Evolutionary conservation across 257 asterid genomes (phyloP), one percentile per base, ranked within the genome.

Genomic region (Fraxinus pennsylvanica): DNA sequence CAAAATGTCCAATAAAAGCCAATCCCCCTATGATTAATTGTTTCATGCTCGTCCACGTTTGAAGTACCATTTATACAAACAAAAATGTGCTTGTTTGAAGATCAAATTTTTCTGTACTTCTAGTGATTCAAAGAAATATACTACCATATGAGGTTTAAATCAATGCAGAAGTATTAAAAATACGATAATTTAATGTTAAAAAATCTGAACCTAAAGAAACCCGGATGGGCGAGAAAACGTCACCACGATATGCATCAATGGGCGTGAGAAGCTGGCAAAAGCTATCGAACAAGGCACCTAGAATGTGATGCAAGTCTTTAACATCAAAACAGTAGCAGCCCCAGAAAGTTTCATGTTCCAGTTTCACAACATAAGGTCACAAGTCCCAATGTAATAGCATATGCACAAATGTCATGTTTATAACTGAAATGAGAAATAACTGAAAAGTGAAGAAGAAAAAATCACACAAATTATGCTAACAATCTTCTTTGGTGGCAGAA

Each of bases 401-500:
- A 0, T 45, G 68, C 80, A 68, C 65, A 38, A 15, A 19, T 68
- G 47, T 47, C 73, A 76, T 75, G 79, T 45, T 39, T 74, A 74
- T 68, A 39, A 57, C 25, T 54, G 65, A 39, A 72, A 32, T 43
- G 32, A 27, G 15, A 15, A 57, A 36, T 54, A 54, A 10, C 8
- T 27, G 10, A 2, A 21, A 75, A 7, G 41, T 5, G 5, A 67
- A 14, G 14, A 22, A 29, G 2, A 61, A 63, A 74, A 71, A 27
- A 52, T 59, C 33, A 15, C 74, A 19, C 66, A 83, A 50, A 68
- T 63, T 70, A 81, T 52, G 39, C 35, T 43, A 27, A 68, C 74
- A 74, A 72, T 71, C 57, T 77, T 81, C 79, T 79, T 78, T 74
- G 69, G 54, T 25, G 77, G 69, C 74, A 75, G 36, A 73, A 68